Evolutionary conservation across 1,284 basidiomycete species (phyloP).

Genomic region (Rhodofomes roseus): DNA sequence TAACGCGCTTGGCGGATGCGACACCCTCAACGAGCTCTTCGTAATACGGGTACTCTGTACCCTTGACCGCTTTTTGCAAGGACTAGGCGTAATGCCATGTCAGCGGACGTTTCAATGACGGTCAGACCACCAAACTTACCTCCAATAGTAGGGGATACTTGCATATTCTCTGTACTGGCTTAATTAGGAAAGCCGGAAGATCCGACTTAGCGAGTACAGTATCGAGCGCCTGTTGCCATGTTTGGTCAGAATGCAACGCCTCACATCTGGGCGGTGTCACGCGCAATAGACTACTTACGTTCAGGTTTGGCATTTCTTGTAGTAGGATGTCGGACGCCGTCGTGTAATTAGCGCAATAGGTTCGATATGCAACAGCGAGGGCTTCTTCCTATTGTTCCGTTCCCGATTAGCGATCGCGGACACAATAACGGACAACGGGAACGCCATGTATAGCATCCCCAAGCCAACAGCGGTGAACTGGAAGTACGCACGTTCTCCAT

Average conservation of each 20-base stretch:
- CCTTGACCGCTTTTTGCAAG: conserved; percentile 72
- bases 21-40: conserved; percentile 84
- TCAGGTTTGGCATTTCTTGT: conserved; percentile 78
- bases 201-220: conserved; percentile 82
- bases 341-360: conserved; percentile 96
- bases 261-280: conserved; percentile 13
- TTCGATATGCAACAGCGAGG: conserved; percentile 89
- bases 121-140: conserved; percentile 32
- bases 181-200: conserved; percentile 82
- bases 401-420: conserved; percentile 25
- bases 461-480: conserved; percentile 22
- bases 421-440: conserved; percentile 33
- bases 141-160: conserved; percentile 71
- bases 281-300: conserved; percentile 52
- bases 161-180: conserved; percentile 78
- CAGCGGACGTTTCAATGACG: conserved; percentile 2
- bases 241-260: conserved; percentile 30
- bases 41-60: conserved; percentile 66
- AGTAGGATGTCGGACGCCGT: conserved; percentile 85
- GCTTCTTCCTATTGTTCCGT: conserved; percentile 81
- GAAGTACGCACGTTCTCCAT: conserved; percentile 66
- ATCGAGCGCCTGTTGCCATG: conserved; percentile 58
- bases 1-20: conserved; percentile 87
- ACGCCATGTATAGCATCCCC: conserved; percentile 30
- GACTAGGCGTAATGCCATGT: conserved; percentile 11